Base-by-base conservation (phyloP, 164 flowering plant genomes). In the Vitis cinerea region DNA sequence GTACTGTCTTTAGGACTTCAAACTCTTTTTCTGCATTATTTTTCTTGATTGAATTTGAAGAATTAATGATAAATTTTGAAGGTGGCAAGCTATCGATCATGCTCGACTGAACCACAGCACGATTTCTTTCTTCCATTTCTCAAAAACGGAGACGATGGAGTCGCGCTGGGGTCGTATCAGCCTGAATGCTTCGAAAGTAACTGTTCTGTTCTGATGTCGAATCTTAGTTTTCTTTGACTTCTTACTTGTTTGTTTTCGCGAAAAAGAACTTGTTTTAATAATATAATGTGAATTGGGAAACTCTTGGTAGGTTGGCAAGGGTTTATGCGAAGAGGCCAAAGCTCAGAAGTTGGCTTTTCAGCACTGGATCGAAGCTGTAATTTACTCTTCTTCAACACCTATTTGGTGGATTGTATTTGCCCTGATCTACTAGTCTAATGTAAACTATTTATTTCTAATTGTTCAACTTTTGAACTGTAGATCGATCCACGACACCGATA, bases 311-410 rank as follows among this genome's bases (percentile, higher is more conserved):
- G 90, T 94, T 55, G 98, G 98, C 0, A 86, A 90, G 77, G 97
- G 97, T 6, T 74, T 94, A 73, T 88, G 90, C 15, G 67, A 75
- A 65, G 97, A 92, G 62, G 81, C 72, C 50, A 86, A 83, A 72
- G 97, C 97, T 37, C 90, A 86, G 70, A 79, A 83, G 69, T 78
- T 94, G 78, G 94, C 97, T 73, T 90, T 94, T 72, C 93, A 89
- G 69, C 98, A 94, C 77, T 94, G 97, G 97, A 90, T 94, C 66
- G 98, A 92, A 84, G 98, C 98, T 74, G 98, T 94, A 86, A 84
- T 58, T 67, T 14, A 19, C 44, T 49, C 15, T 10, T 4, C 23
- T 37, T 31, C 54, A 23, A 37, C 30, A 12, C 8, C 15, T 17
- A 8, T 13, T 23, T 67, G 44, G 6, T 37, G 44, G 44, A 37